Conservation (phyloP, 306 rosid species). For the Glycine soja region DNA sequence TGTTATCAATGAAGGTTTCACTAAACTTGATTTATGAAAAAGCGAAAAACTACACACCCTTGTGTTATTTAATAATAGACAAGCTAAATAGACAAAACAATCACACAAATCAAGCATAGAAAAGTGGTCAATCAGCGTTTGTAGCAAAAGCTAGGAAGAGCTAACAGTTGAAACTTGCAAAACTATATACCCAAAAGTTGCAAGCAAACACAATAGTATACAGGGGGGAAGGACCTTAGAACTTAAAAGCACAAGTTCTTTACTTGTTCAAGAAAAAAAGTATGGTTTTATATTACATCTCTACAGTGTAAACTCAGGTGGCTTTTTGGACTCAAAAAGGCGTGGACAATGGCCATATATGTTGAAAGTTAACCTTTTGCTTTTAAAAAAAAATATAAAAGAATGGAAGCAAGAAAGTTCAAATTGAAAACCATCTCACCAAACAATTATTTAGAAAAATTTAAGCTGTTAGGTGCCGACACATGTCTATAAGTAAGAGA, state of each 20-base stretch:
- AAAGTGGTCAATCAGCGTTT: not conserved
- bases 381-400: not conserved
- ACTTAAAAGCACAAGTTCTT: not conserved
- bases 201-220: not conserved
- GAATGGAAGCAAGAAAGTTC: not conserved
- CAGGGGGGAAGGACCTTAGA: not conserved
- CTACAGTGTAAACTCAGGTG: not conserved
- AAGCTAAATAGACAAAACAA: not conserved
- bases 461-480: not conserved
- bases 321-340: not conserved
- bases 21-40: too few relatives aligned
- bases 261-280: not conserved
- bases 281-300: not conserved
- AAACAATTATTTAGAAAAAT: too few relatives aligned
- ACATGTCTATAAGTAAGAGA: not conserved
- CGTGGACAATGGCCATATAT: too few relatives aligned
- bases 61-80: not conserved
- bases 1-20: too few relatives aligned
- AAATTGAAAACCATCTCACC: not conserved
- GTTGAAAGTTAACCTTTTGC: not conserved
- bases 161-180: not conserved
- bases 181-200: slow-evolving; percentile 1
- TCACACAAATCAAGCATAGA: not conserved
- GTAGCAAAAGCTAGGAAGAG: not conserved
- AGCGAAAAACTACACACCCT: too few relatives aligned